Base-by-base conservation (phyloP, 2,329 filamentous ascomycete genomes). In the Magnaporthiopsis incrustans region DNA sequence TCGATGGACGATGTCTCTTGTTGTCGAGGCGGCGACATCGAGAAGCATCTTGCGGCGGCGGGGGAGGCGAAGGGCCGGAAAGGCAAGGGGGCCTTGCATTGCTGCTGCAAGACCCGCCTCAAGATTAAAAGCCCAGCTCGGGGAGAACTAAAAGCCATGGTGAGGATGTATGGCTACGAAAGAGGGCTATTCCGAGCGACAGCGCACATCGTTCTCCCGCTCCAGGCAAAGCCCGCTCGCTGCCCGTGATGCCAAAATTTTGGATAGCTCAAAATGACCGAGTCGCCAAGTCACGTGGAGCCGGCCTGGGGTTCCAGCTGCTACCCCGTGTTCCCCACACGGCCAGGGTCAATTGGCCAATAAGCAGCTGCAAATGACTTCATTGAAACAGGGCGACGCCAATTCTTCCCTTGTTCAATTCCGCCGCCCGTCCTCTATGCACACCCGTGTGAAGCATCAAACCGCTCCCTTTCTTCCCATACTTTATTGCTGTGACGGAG, bases 81-180 rank as follows among this genome's bases (percentile, higher is more conserved):
- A 44, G 33, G 25, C 18, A 32, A 57, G 33, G 68, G 32, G 57
- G 60, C 64, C 50, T 69, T 70, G 69, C 70, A 73, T 67, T 69
- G 69, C 56, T 69, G 69, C 56, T 70, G 69, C 30, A 76, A 65
- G 14, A 72, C 72, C 65, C 73, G 73, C 62, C 72, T 72, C 59
- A 74, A 70, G 58, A 75, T 68, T 61, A 73, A 71, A 60, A 73
- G 64, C 25, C 70, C 70, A 6, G 74, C 70, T 65, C 73, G 70
- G 12, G 76, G 70, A 44, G 72, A 70, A 38, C 71, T 76, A 66
- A 74, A 70, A 60, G 76, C 71, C 76, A 79, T 71, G 63, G 66
- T 57, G 56, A 32, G n/a, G 30, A 72, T 65, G 27, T 38, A 59
- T 62, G 27, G 57, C 64, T 30, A 15, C 27, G 60, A 57, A 30